Conservation (phyloP, 495 filamentous ascomycete genomes). For the Daldinia decipiens region DNA sequence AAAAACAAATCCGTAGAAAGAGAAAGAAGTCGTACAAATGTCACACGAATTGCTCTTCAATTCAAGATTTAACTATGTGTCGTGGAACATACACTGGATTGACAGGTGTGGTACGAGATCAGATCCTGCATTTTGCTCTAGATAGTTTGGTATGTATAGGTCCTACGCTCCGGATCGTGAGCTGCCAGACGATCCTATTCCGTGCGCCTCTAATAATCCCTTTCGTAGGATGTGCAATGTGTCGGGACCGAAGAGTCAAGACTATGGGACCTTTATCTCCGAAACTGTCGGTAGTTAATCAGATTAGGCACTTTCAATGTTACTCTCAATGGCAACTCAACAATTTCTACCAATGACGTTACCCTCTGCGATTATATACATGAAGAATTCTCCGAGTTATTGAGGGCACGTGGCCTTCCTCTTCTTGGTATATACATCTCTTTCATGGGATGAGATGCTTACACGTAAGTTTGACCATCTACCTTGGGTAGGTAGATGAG, state of each 20-base stretch:
- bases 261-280: neutral
- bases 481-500: too few species aligned
- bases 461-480: neutral
- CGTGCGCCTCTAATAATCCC: neutral
- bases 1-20: neutral
- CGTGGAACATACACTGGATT: neutral
- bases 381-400: neutral
- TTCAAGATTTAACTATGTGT: slow-evolving; percentile 1
- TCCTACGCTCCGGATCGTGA: neutral
- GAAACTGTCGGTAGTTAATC: slow-evolving; percentile 1
- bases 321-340: neutral
- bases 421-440: neutral
- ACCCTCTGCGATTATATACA: neutral
- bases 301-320: neutral
- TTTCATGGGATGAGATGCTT: neutral
- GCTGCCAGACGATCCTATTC: neutral
- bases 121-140: neutral
- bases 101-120: slow-evolving; percentile 2
- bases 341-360: slow-evolving; percentile 3
- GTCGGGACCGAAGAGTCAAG: neutral
- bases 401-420: neutral
- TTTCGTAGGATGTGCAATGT: neutral
- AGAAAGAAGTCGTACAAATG: neutral
- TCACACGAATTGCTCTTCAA: slow-evolving; percentile 8
- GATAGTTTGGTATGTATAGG: neutral